These are phyloP conservation scores for Talinum fruticosum DNA, from an alignment of 148 eudicot genomes.

Conservation along the genomic window DNA sequence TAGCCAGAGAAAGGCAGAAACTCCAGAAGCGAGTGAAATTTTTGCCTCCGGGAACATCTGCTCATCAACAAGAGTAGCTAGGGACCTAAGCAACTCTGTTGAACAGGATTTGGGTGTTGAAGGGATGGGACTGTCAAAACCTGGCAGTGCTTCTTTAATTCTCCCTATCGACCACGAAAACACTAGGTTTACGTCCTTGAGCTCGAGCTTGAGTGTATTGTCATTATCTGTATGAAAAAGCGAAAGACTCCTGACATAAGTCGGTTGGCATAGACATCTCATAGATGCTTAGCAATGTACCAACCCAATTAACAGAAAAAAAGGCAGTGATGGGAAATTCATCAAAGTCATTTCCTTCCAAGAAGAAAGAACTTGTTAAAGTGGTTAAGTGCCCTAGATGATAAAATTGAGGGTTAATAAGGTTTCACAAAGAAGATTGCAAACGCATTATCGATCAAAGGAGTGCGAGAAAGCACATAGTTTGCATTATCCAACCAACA, in stretches of 20 bases:
- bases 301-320: neutral
- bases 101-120: slow-evolving; percentile 70
- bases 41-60: slow-evolving; percentile 77
- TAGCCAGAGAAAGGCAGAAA: slow-evolving; percentile 85
- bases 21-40: slow-evolving; percentile 63
- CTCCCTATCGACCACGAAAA: slow-evolving; percentile 79
- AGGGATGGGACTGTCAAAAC: slow-evolving; percentile 35
- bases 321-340: neutral
- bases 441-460: neutral
- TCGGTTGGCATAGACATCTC: neutral
- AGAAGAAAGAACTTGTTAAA: too few relatives aligned
- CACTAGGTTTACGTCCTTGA: slow-evolving; percentile 74
- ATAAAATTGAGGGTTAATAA: neutral
- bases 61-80: slow-evolving; percentile 62
- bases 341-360: slow-evolving; percentile 10
- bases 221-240: slow-evolving; percentile 37
- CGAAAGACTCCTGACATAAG: neutral
- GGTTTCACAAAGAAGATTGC: neutral
- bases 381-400: too few relatives aligned
- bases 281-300: neutral
- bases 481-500: neutral
- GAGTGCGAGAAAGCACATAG: neutral
- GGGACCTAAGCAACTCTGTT: slow-evolving; percentile 40
- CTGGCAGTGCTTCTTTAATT: slow-evolving; percentile 54
- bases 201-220: slow-evolving; percentile 54